phyloP scores from a whole-genome alignment of 2,329 filamentous ascomycete species.

The Ophiostoma novo-ulmi region DNA sequence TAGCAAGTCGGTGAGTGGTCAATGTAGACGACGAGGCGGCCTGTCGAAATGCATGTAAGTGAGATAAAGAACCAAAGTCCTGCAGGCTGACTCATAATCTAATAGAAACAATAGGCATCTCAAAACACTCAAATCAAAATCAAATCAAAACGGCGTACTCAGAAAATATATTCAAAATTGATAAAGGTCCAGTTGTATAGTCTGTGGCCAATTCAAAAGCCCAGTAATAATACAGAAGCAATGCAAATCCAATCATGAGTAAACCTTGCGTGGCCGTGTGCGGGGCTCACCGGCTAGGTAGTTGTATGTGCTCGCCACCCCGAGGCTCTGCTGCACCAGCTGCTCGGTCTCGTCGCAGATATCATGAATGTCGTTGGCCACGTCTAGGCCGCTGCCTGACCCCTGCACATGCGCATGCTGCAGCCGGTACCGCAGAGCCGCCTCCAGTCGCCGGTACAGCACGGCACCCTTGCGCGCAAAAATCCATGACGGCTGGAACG shows the following conservation, averaged over 20 bases:
- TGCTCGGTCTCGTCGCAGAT: slow-evolving; percentile 24
- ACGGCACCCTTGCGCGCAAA: slow-evolving; percentile 16
- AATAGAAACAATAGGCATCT: not conserved
- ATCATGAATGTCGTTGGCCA: slow-evolving; percentile 18
- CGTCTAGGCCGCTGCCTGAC: not conserved
- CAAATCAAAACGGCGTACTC: not conserved
- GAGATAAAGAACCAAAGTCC: not conserved
- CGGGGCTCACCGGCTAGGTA: slow-evolving; percentile 23
- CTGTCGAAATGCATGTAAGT: not conserved
- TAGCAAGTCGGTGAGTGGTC: not conserved
- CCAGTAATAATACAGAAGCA: not conserved
- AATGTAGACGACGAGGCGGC: not conserved
- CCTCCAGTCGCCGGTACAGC: slow-evolving; percentile 17
- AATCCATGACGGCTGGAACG: slow-evolving; percentile 20
- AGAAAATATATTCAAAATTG: not conserved
- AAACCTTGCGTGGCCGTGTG: not conserved
- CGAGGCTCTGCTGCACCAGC: slow-evolving; percentile 19
- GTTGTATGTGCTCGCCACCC: slow-evolving; percentile 22
- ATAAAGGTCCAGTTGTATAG: not conserved
- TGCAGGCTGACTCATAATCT: not conserved
- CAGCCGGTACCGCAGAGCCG: slow-evolving; percentile 13
- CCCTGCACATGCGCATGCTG: slow-evolving; percentile 13
- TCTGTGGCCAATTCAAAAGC: too few species aligned
- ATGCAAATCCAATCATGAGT: not conserved
- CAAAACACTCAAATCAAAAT: not conserved